Evolutionary conservation across 495 filamentous ascomycete genomes (phyloP).

Genomic region (Aspergillus carlsbadensis): DNA sequence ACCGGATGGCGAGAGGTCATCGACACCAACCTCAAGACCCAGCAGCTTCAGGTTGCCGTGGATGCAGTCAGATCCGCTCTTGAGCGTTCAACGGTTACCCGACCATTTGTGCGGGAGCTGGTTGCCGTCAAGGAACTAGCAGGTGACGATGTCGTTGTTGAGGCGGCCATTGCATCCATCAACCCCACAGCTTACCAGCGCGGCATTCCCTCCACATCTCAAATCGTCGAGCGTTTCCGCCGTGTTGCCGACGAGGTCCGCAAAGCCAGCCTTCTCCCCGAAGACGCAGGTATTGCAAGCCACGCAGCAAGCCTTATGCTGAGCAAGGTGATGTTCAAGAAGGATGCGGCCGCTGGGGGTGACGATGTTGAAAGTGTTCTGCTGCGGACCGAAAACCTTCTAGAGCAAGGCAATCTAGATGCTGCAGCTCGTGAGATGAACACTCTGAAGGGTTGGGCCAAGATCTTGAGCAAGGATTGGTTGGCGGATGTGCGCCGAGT

Average conservation of each 20-base stretch:
- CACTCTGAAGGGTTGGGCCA: conserved; percentile 85
- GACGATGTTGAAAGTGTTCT: conserved; percentile 95
- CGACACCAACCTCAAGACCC: conserved; percentile 84
- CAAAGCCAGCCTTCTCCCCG: conserved; percentile 87
- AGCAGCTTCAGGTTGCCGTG: conserved; percentile 91
- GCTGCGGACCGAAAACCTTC: conserved; percentile 76
- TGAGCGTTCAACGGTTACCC: conserved; percentile 67
- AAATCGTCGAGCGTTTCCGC: conserved; percentile 93
- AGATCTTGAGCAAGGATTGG: conserved; percentile 91
- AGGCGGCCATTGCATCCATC: conserved; percentile 90
- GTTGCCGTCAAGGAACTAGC: conserved; percentile 93
- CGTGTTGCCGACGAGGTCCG: conserved; percentile 90
- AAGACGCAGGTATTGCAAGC: conserved; percentile 89
- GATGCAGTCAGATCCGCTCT: conserved; percentile 85
- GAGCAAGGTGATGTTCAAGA: conserved; percentile 92
- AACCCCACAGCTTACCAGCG: conserved; percentile 91
- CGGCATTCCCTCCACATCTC: conserved; percentile 76
- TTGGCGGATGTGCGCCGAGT: conserved; percentile 81
- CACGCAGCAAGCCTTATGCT: conserved; percentile 85
- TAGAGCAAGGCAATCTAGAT: conserved; percentile 92
- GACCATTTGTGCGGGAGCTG: conserved; percentile 85
- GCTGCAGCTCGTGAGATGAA: conserved; percentile 95
- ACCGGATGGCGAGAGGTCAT: conserved; percentile 83
- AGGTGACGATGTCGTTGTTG: conserved; percentile 74
- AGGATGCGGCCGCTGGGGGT: conserved; percentile 79